Evolutionary conservation across 2,329 filamentous ascomycete genomes (phyloP).

Genomic region (Dryadomyces sulphureus): DNA sequence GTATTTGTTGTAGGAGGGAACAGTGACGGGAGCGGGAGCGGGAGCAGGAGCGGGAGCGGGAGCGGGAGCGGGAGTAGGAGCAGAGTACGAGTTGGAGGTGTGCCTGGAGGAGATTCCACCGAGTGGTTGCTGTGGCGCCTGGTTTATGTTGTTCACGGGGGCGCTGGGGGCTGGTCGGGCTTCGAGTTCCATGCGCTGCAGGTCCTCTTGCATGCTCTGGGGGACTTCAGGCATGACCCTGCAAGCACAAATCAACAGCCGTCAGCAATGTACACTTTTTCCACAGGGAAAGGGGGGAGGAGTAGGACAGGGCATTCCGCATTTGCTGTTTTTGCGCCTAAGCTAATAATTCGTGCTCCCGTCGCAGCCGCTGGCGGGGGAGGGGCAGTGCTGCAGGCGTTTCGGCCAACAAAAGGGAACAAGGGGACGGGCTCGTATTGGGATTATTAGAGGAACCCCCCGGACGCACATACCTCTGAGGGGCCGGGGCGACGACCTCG

Average conservation of each 20-base stretch:
- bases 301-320: no score
- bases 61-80: slow-evolving; percentile 1
- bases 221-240: slow-evolving; percentile 93
- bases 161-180: slow-evolving; percentile 30
- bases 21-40: no score
- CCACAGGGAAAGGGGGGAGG: neutral
- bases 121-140: neutral
- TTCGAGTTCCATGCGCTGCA: slow-evolving; percentile 80
- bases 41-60: no score
- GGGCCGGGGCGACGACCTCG: slow-evolving; percentile 38
- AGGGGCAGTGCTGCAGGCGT: slow-evolving; percentile 3
- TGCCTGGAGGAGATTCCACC: neutral
- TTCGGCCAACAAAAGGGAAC: neutral
- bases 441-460: no score
- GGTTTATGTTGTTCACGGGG: neutral
- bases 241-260: slow-evolving; percentile 21
- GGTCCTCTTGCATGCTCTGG: slow-evolving; percentile 89
- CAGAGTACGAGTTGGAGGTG: neutral
- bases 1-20: slow-evolving; percentile 16
- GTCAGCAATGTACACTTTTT: neutral
- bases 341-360: neutral
- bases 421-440: no score
- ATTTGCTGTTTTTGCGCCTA: slow-evolving; percentile 5
- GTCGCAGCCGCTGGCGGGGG: slow-evolving; percentile 4
- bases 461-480: slow-evolving; percentile 37